phyloP scores from a whole-genome alignment of 2,329 filamentous ascomycete genomes.

The Colletotrichum godetiae region DNA sequence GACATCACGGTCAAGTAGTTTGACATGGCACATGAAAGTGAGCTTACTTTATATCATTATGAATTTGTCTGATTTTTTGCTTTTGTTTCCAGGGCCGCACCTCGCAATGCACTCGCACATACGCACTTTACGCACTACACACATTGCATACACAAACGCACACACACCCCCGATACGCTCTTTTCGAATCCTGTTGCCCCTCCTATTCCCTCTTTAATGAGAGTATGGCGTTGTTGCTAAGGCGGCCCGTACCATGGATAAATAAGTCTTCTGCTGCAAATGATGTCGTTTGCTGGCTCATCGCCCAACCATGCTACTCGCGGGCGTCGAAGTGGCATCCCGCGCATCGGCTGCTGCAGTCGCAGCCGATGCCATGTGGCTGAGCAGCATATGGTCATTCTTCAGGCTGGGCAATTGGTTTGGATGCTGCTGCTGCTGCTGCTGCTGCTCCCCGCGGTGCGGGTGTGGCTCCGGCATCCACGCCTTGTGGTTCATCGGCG shows the following conservation, averaged over 20 bases:
- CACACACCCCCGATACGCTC: not conserved
- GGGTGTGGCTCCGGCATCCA: constrained; percentile 29
- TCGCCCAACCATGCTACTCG: constrained; percentile 22
- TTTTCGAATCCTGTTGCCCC: not conserved
- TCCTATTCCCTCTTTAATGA: not conserved
- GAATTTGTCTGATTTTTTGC: not conserved
- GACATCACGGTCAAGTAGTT: no score
- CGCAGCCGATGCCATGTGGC: constrained; percentile 50
- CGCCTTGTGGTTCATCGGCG: constrained; percentile 13
- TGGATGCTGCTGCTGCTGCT: not conserved
- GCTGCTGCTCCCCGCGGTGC: constrained; percentile 26
- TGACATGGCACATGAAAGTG: not conserved
- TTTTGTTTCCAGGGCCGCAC: not conserved
- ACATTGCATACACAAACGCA: constrained; percentile 1
- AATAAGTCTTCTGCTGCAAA: not conserved
- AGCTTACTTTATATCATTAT: constrained; percentile 1
- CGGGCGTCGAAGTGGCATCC: constrained; percentile 17
- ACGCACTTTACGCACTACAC: not conserved
- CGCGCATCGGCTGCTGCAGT: constrained; percentile 43
- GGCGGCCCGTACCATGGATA: not conserved
- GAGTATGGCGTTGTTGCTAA: not conserved
- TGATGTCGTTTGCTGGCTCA: not conserved
- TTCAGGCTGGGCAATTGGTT: constrained; percentile 25
- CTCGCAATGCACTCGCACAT: not conserved
- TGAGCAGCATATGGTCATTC: constrained; percentile 43